phyloP scores from a whole-genome alignment of 2,329 filamentous ascomycete genomes.

The Nemania sp. region DNA sequence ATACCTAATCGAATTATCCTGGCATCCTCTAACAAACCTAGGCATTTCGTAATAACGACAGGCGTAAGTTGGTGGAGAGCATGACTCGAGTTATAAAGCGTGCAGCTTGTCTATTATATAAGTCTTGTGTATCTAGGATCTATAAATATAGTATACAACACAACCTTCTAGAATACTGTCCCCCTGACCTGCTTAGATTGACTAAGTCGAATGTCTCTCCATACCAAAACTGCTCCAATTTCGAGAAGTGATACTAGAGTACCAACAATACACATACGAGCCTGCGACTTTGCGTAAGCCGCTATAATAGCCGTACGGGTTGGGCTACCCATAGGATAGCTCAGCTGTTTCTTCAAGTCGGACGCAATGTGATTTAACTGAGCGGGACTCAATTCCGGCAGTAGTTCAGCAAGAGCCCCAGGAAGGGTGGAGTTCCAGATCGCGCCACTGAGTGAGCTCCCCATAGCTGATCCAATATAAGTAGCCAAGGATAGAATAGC shows the following conservation, averaged over 20 bases:
- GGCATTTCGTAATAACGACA: background rate
- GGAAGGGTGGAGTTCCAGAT: conserved; percentile 58
- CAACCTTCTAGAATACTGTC: conserved; percentile 47
- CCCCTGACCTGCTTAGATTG: conserved; percentile 52
- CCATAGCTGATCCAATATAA: conserved; percentile 55
- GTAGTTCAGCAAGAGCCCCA: conserved; percentile 44
- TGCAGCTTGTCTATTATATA: conserved; percentile 3
- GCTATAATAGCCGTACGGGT: conserved; percentile 52
- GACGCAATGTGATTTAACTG: conserved; percentile 49
- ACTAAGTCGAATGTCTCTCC: conserved; percentile 50
- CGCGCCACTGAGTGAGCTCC: conserved; percentile 59
- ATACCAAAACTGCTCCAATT: conserved; percentile 50
- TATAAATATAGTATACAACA: conserved; percentile 10
- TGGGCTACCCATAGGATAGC: conserved; percentile 51
- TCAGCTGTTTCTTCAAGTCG: conserved; percentile 52
- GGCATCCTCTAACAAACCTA: background rate
- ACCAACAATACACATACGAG: conserved; percentile 53
- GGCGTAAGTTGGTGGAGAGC: background rate
- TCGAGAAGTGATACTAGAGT: conserved; percentile 48
- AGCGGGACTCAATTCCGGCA: conserved; percentile 44
- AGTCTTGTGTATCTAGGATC: background rate
- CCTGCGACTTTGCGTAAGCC: conserved; percentile 54
- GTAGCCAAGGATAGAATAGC: conserved; percentile 57
- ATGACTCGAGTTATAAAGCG: background rate
- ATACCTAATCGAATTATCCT: conserved; percentile 2